A percentile compares a stretch with the other conserved stretches of the same genome.
Evolutionary conservation across 495 filamentous ascomycete species (phyloP).

Genomic region (Cetradonia linearis): DNA sequence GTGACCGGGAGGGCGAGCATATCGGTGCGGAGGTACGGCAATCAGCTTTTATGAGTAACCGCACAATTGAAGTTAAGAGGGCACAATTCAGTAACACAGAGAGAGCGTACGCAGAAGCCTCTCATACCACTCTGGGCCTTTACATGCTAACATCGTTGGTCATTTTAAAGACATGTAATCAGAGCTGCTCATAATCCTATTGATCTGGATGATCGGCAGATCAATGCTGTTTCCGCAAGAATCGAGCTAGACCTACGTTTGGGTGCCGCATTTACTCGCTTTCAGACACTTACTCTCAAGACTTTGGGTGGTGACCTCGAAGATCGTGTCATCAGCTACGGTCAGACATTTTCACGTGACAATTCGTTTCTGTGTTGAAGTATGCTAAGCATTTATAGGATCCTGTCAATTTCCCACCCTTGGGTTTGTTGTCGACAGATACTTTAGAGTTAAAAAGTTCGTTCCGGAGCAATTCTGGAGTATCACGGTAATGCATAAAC

Average conservation of each 20-base stretch:
- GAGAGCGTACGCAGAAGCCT: slow-evolving; percentile 51
- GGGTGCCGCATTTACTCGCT: slow-evolving; percentile 85
- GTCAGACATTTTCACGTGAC: slow-evolving; percentile 33
- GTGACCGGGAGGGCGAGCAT: slow-evolving; percentile 93
- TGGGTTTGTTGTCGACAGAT: slow-evolving; percentile 93
- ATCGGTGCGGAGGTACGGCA: slow-evolving; percentile 89
- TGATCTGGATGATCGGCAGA: slow-evolving; percentile 73
- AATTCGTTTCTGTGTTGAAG: too few relatives aligned
- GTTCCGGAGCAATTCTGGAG: slow-evolving; percentile 86
- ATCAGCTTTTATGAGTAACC: slow-evolving; percentile 65
- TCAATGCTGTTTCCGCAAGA: slow-evolving; percentile 75
- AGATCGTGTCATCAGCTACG: slow-evolving; percentile 71
- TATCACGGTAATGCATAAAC: slow-evolving; percentile 72
- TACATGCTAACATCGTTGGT: slow-evolving; percentile 1
- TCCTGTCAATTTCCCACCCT: slow-evolving; percentile 96
- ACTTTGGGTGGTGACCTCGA: slow-evolving; percentile 51
- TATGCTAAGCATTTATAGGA: slow-evolving; percentile 41
- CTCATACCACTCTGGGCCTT: neutral
- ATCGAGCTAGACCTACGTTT: slow-evolving; percentile 91
- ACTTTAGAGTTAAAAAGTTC: slow-evolving; percentile 86
- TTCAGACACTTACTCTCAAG: slow-evolving; percentile 66
- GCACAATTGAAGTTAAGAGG: slow-evolving; percentile 64
- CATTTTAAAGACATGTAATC: slow-evolving; percentile 55
- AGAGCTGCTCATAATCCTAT: slow-evolving; percentile 66
- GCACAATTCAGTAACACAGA: slow-evolving; percentile 95